Evolutionary conservation across 2,329 filamentous ascomycete species (phyloP), one percentile per base, ranked within the genome.

Genomic region (Colletotrichum melonis): DNA sequence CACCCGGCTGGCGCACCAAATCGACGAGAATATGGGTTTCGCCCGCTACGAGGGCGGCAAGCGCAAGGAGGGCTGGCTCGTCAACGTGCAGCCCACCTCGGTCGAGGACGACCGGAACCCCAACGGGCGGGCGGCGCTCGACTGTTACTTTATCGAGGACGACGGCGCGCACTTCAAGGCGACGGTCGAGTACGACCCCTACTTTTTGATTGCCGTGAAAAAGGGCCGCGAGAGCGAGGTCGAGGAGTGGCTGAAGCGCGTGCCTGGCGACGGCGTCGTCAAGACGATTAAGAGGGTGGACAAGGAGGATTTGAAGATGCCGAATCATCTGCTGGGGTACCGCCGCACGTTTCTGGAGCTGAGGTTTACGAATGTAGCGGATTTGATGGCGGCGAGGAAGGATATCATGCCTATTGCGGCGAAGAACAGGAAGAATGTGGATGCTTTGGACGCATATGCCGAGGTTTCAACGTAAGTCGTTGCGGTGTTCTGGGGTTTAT

Each of bases 401-500:
- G 92, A 93, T 62, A 91, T 99, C 58, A 92, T 95, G 87, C 97
- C 97, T 0, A 90, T 99, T 80, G 97, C 96, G 16, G 95, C 98
- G 84, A 97, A 94, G 85, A 99, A 99, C 82, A 97, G 94, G 86
- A 97, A 97, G 85, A 96, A 95, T 78, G 92, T 98, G 88, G 95
- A 94, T 86, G 94, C 95, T 64, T 97, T 98, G 93, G 97, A 99
- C 86, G 95, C 96, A 76, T 99, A 99, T 86, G 95, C 95, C 55
- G 97, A 99, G 86, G 95, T 98, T 79, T 94, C 94, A 74, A 93
- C 92, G 26, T 26, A 1, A 26, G 26, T 26, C 26, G 26, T 26
- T 26, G 26, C 26, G 1, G 4, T 26, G 26, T 26, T 26, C 26
- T 26, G 26, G 26, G 26, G 26, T 5, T 26, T 26, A 26, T 26